Percentiles rank a stretch among this genome's conserved stretches.
Conservation (phyloP, 495 filamentous ascomycete species). For the Cairneyella variabilis region DNA sequence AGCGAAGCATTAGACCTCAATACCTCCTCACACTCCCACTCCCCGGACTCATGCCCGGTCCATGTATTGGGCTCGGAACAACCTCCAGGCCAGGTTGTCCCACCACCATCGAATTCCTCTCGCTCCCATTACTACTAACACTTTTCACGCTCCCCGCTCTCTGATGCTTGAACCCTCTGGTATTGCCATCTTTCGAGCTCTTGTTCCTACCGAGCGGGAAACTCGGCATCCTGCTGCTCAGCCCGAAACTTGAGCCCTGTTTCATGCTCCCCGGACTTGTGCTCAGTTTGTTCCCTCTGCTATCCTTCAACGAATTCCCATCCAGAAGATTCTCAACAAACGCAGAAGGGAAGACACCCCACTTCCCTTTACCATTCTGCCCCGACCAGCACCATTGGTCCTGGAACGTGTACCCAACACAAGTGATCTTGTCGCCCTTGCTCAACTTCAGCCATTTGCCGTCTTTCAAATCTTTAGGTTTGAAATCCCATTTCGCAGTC, state of each 20-base stretch:
- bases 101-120: neutral
- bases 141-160: neutral
- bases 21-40: no score
- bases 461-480: conserved; percentile 35
- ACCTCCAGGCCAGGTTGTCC: neutral
- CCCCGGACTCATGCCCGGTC: no score
- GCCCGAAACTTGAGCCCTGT: no score
- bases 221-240: no score
- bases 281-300: neutral
- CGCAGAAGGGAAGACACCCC: conserved; percentile 37
- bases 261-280: neutral
- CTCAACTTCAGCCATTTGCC: conserved; percentile 36
- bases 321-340: conserved; percentile 20
- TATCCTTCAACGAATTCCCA: neutral
- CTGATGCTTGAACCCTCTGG: neutral
- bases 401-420: conserved; percentile 29
- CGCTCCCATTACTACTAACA: neutral
- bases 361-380: conserved; percentile 38
- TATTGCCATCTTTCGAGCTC: no score
- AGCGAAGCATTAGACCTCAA: no score
- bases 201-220: no score
- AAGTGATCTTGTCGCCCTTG: conserved; percentile 38
- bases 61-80: no score
- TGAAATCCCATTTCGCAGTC: conserved; percentile 41
- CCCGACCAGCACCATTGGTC: conserved; percentile 47